Conservation (phyloP, 2,329 filamentous ascomycete genomes). For the Talaromyces sp. region DNA sequence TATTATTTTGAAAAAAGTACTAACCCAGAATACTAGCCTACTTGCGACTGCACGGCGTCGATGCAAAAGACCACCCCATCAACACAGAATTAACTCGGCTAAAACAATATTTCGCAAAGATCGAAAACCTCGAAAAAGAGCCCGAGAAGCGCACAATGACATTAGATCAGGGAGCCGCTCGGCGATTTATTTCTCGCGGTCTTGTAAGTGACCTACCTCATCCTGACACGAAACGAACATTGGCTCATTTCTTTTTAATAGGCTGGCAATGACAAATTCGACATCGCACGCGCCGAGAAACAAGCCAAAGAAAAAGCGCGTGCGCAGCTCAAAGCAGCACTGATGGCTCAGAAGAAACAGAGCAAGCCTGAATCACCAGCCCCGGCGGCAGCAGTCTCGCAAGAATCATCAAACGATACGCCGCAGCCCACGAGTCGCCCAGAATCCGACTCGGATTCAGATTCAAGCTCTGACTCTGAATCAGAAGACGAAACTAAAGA, state of each 20-base stretch:
- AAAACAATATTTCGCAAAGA: conserved; percentile 88
- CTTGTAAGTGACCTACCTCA: conserved; percentile 50
- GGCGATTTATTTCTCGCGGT: conserved; percentile 76
- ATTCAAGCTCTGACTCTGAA: conserved; percentile 15
- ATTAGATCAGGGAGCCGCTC: conserved; percentile 70
- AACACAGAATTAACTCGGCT: conserved; percentile 82
- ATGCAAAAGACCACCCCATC: conserved; percentile 80
- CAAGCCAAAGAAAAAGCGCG: conserved; percentile 48
- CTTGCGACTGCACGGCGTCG: conserved; percentile 70
- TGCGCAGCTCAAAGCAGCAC: conserved; percentile 45
- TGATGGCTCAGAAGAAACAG: conserved; percentile 34
- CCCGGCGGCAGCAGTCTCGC: conserved; percentile 9
- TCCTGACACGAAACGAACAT: background rate
- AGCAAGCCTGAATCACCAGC: background rate
- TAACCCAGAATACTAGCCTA: conserved; percentile 51
- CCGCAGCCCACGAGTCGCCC: conserved; percentile 5
- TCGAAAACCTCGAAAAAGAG: conserved; percentile 68
- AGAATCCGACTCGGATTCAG: conserved; percentile 15
- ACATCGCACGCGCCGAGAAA: conserved; percentile 46
- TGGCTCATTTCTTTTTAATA: conserved; percentile 16
- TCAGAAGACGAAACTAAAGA: background rate
- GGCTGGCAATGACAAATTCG: conserved; percentile 49
- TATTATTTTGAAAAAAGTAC: background rate
- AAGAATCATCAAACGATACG: conserved; percentile 16
- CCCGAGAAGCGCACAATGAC: conserved; percentile 55